Conservation (phyloP, 1,284 basidiomycete species). For the Ceratobasidium sp. region DNA sequence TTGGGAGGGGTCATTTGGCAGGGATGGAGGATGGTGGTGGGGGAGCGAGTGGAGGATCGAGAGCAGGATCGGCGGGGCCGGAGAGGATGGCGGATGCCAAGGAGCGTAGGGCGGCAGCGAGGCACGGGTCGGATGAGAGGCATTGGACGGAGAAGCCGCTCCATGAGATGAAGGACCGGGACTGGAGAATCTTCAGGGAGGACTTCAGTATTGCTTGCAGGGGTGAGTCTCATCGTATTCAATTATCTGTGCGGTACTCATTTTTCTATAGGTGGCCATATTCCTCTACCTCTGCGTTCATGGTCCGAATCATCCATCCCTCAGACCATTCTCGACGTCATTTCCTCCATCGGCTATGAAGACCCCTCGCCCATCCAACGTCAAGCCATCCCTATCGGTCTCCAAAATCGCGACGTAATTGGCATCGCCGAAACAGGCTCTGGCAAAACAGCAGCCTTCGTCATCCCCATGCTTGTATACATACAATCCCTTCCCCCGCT, state of each 20-base stretch:
- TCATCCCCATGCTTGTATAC: constrained; percentile 97
- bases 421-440: constrained; percentile 99
- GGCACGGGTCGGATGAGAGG: constrained; percentile 85
- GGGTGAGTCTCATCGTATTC: constrained; percentile 62
- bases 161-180: constrained; percentile 94
- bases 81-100: constrained; percentile 70
- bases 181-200: constrained; percentile 99
- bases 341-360: constrained; percentile 93
- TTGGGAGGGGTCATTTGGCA: constrained; percentile 82
- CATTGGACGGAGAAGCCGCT: constrained; percentile 99
- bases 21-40: constrained; percentile 84
- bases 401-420: constrained; percentile 96
- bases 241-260: neutral
- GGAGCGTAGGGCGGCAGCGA: constrained; percentile 83
- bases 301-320: constrained; percentile 94
- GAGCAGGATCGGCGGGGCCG: constrained; percentile 49
- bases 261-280: constrained; percentile 77
- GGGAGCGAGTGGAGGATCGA: constrained; percentile 6
- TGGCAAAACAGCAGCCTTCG: constrained; percentile 99
- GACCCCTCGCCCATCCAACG: constrained; percentile 97
- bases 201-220: constrained; percentile 96
- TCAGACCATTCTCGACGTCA: constrained; percentile 77
- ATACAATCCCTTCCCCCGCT: constrained; percentile 87
- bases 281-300: constrained; percentile 90
- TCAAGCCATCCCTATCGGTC: constrained; percentile 96